These are phyloP conservation scores for Mrakia hoshinonis DNA, from an alignment of 768 basidiomycete genomes.

Conservation along the genomic window DNA sequence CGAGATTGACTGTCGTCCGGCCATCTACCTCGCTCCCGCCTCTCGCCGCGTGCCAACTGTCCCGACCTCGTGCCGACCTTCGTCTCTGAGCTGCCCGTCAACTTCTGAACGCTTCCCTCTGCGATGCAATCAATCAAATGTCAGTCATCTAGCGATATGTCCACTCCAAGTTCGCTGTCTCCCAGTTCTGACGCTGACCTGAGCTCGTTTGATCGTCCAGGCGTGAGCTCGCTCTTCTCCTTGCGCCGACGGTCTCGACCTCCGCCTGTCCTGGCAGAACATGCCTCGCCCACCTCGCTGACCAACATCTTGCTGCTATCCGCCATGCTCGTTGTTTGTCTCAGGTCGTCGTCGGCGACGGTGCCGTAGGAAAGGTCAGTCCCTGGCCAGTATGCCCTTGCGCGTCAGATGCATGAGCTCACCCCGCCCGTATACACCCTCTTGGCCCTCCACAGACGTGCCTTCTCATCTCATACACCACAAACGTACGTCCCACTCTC, in stretches of 20 bases:
- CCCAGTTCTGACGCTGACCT: not conserved
- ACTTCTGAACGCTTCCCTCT: not conserved
- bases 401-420: not conserved
- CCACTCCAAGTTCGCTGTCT: no score
- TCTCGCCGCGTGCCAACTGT: no score
- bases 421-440: not conserved
- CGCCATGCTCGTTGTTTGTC: not conserved
- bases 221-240: constrained; percentile 10
- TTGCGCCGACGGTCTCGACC: not conserved
- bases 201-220: not conserved
- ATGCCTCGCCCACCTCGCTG: not conserved
- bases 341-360: constrained; percentile 87
- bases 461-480: constrained; percentile 97
- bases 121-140: constrained; percentile 29
- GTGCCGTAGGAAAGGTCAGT: constrained; percentile 91
- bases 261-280: not conserved
- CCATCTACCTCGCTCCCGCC: no score
- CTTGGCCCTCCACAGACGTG: constrained; percentile 59
- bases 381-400: not conserved
- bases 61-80: no score
- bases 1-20: no score
- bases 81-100: no score
- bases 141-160: not conserved
- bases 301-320: not conserved
- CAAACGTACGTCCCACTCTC: constrained; percentile 40